Evolutionary conservation across 202 grass and related monocot species (phyloP), one percentile per base, ranked within the genome.

Genomic region (Setaria viridis): DNA sequence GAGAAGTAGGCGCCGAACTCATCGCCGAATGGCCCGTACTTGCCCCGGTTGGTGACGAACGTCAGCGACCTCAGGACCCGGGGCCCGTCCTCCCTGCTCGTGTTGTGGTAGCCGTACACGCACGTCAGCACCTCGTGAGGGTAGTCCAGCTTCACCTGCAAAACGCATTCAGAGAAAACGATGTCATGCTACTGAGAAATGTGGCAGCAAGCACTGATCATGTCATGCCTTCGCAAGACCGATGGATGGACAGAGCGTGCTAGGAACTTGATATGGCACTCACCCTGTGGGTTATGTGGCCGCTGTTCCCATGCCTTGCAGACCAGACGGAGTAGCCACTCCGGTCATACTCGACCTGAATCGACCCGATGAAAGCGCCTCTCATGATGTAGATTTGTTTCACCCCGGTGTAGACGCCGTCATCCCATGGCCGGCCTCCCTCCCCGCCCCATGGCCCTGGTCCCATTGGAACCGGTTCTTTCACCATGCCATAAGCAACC

Each of bases 381-480:
- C 90, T 88, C 62, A 89, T 90, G 67, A 97, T 74, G 59, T 92
- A 91, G 42, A 97, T 62, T 62, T 99, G 94, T 50, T 93, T 96
- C 79, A 97, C 85, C 51, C 90, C 92, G 0, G 92, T 72, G 85
- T 91, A 99, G 37, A 94, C 94, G 17, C 92, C 94, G 13, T 97
- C 94, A n/a, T 99, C 97, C 94, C 97, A 99, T 14, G 93, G 87
- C 45, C 82, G 83, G 50, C 97, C 92, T 46, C 94, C 94, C 20
- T 93, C 85, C 57, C 97, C 97, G 67, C 96, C 96, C 96, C 96
- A 99, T 3, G 96, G 96, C 9, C 96, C 96, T 6, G 93, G 96
- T 21, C 92, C 97, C 76, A 87, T 81, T 0, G 97, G 87, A 35
- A 89, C 87, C 6, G 92, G 94, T 20, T 99, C 92, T 90, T 94